These are phyloP conservation scores for Paraglomus occultum DNA, from an alignment of 192 early-diverging fungal genomes.

Conservation along the genomic window DNA sequence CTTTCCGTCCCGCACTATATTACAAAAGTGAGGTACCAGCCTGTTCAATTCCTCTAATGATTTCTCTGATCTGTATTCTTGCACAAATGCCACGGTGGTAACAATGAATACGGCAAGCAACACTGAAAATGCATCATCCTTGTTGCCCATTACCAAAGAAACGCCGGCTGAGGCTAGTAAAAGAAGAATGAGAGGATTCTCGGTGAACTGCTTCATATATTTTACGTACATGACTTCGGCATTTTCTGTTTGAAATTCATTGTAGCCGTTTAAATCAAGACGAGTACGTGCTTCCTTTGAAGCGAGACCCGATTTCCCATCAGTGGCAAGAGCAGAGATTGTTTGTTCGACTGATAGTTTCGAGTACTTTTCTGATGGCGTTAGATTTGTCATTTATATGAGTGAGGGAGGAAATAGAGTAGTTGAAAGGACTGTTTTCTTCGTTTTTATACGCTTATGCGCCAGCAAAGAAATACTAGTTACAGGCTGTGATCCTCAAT, in stretches of 20 bases:
- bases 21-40: conserved; percentile 82
- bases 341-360: conserved; percentile 48
- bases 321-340: conserved; percentile 43
- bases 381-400: not conserved
- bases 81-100: conserved; percentile 75
- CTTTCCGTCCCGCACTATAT: conserved; percentile 70
- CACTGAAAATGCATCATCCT: conserved; percentile 83
- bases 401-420: too few relatives aligned
- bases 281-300: conserved; percentile 41
- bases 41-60: conserved; percentile 82
- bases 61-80: conserved; percentile 85
- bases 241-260: conserved; percentile 67
- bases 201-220: conserved; percentile 78
- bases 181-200: conserved; percentile 81
- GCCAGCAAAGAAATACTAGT: too few relatives aligned
- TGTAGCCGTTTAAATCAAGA: conserved; percentile 52
- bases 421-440: too few relatives aligned
- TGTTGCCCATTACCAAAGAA: conserved; percentile 71
- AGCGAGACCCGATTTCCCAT: conserved; percentile 42
- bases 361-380: conserved; percentile 54
- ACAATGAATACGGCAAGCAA: conserved; percentile 56
- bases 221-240: conserved; percentile 66
- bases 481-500: too few relatives aligned
- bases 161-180: conserved; percentile 71
- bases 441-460: too few relatives aligned